Evolutionary conservation across 1,139 yeast genomes (phyloP).

Genomic region (Saccharomyces pastorianus): DNA sequence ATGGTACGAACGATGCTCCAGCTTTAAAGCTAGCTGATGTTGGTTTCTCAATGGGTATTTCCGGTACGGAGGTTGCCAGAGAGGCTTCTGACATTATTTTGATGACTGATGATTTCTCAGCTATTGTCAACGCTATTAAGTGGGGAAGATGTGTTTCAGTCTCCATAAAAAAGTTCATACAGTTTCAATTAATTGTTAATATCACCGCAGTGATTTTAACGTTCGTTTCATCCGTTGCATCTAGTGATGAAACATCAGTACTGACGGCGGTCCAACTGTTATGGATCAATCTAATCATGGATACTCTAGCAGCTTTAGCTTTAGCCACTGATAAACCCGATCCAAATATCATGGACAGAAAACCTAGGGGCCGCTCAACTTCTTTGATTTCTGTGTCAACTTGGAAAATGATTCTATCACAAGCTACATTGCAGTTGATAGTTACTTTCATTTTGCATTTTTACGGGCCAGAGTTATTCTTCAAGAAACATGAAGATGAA

Average conservation of each 20-base stretch:
- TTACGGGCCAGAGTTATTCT: conserved; percentile 61
- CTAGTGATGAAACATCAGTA: conserved; percentile 70
- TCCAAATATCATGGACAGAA: conserved; percentile 63
- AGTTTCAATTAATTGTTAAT: conserved; percentile 92
- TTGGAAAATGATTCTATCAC: conserved; percentile 98
- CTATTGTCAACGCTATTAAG: conserved; percentile 94
- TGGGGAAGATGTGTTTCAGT: conserved; percentile 98
- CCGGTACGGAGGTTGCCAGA: conserved; percentile 91
- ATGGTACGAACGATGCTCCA: conserved; percentile 96
- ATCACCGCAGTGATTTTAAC: conserved; percentile 91
- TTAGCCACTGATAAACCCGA: conserved; percentile 97
- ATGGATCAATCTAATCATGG: conserved; percentile 98
- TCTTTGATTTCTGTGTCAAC: conserved; percentile 81
- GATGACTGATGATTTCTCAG: conserved; percentile 92
- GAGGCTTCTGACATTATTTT: conserved; percentile 91
- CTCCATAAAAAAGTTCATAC: conserved; percentile 90
- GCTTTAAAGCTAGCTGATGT: conserved; percentile 87
- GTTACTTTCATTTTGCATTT: conserved; percentile 77
- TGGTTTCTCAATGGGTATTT: conserved; percentile 89
- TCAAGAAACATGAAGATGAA: conserved; percentile 31
- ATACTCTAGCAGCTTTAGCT: conserved; percentile 94
- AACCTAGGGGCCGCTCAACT: conserved; percentile 77
- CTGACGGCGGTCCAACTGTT: conserved; percentile 92
- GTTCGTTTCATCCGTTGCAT: conserved; percentile 86
- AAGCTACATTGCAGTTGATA: conserved; percentile 65